Evolutionary conservation across 73 alveolate genomes (phyloP).

Genomic region (Blepharisma japonicum): DNA sequence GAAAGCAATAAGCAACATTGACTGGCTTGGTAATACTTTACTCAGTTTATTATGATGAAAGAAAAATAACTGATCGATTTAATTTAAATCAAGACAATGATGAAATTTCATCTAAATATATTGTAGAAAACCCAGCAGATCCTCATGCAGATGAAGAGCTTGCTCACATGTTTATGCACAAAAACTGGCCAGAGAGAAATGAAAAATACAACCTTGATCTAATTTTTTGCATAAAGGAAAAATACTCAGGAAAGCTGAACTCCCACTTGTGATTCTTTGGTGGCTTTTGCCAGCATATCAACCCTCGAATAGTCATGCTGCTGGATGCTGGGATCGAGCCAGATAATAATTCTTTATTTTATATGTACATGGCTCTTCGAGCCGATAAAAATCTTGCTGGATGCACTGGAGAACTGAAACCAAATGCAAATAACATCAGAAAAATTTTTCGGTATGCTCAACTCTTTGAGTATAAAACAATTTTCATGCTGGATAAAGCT

Average conservation of each 20-base stretch:
- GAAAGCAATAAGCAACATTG: neutral
- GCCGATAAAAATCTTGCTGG: neutral
- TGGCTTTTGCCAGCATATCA: slow-evolving; percentile 32
- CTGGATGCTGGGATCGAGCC: slow-evolving; percentile 47
- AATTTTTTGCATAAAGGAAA: slow-evolving; percentile 42
- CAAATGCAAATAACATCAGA: neutral
- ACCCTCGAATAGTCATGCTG: slow-evolving; percentile 40
- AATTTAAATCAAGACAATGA: neutral
- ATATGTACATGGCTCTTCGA: neutral
- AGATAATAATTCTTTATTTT: neutral
- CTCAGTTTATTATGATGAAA: slow-evolving; percentile 7
- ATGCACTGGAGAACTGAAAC: neutral
- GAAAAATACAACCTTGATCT: neutral
- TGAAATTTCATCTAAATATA: no score
- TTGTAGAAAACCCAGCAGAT: neutral
- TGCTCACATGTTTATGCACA: neutral
- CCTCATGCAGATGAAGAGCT: neutral
- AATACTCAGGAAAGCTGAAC: slow-evolving; percentile 47
- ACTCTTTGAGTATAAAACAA: neutral
- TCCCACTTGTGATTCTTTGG: slow-evolving; percentile 45
- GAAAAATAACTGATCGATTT: neutral
- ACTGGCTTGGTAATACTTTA: neutral
- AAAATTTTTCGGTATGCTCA: neutral
- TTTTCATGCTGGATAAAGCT: neutral
- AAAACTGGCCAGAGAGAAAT: neutral